These are phyloP conservation scores for Inonotus hispidus DNA, from an alignment of 1,284 basidiomycete genomes.

Conservation along the genomic window DNA sequence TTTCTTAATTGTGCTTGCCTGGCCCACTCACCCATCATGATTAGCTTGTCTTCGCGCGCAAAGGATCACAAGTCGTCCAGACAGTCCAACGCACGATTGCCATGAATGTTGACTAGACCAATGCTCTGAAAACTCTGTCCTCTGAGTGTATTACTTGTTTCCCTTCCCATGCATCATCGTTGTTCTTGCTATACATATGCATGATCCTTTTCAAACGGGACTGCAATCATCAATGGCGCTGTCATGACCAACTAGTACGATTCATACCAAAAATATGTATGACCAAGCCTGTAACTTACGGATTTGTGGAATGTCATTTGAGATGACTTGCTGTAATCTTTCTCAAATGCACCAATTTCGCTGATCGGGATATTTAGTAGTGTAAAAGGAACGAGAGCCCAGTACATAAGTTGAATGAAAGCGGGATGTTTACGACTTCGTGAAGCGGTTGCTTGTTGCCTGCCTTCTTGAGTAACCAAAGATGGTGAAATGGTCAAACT, in stretches of 20 bases:
- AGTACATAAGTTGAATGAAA: no score
- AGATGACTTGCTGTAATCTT: no score
- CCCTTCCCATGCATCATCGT: not conserved
- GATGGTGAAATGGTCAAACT: no score
- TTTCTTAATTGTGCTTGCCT: not conserved
- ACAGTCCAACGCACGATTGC: conserved; percentile 64
- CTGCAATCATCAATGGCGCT: conserved; percentile 15
- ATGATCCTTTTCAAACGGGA: not conserved
- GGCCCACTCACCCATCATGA: conserved; percentile 6
- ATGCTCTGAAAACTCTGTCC: conserved; percentile 10
- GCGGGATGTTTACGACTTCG: no score
- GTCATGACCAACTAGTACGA: conserved; percentile 1
- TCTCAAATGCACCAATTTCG: no score
- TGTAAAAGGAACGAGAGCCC: no score
- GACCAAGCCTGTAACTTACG: not conserved
- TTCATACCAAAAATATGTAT: not conserved
- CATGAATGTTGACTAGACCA: conserved; percentile 21
- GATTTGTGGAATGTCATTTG: not conserved
- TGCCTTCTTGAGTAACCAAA: no score
- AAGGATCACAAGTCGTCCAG: conserved; percentile 66
- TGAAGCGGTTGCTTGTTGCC: no score
- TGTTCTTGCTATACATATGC: not conserved
- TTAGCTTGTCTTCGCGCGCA: conserved; percentile 77
- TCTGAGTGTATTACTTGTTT: no score
- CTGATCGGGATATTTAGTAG: no score